Conservation (phyloP, 2,329 filamentous ascomycete species). For the Volutella citrinella region DNA sequence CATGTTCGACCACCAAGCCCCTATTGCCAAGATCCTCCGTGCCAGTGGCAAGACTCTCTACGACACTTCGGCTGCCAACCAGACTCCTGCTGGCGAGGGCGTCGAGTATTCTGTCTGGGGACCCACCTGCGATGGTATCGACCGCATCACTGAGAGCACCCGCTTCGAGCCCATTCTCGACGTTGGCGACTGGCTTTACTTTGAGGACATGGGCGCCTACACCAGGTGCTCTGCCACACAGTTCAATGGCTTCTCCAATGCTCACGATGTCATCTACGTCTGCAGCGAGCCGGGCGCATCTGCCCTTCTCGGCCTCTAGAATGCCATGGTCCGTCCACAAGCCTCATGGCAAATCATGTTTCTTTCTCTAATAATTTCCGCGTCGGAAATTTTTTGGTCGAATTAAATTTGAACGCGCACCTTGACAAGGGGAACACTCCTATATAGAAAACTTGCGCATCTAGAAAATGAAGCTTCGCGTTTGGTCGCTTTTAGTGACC, state of each 20-base stretch:
- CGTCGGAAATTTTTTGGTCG: too few relatives aligned
- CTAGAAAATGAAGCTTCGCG: too few relatives aligned
- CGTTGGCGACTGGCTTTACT: conserved; percentile 97
- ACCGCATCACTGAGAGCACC: conserved; percentile 83
- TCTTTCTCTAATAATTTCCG: conserved; percentile 15
- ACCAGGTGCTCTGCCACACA: conserved; percentile 96
- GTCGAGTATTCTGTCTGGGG: conserved; percentile 97
- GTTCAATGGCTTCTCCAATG: conserved; percentile 95
- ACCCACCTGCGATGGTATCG: conserved; percentile 95
- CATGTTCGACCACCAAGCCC: conserved; percentile 98
- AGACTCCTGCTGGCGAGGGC: conserved; percentile 44
- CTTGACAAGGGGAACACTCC: neutral
- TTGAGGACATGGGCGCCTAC: conserved; percentile 98
- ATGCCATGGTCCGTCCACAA: neutral
- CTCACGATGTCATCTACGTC: conserved; percentile 90
- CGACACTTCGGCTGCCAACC: conserved; percentile 49
- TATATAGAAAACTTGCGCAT: conserved; percentile 2
- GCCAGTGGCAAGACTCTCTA: conserved; percentile 57
- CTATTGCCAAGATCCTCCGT: conserved; percentile 76
- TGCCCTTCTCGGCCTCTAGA: conserved; percentile 55
- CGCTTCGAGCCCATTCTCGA: conserved; percentile 74
- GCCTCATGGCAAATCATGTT: too few relatives aligned
- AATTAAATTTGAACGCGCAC: too few relatives aligned
- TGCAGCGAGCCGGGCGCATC: conserved; percentile 87
- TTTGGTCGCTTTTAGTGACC: too few relatives aligned